Percentiles rank a stretch among this genome's conserved stretches.
Conservation (phyloP, 2,329 filamentous ascomycete genomes). For the Trichoderma guizhouense region DNA sequence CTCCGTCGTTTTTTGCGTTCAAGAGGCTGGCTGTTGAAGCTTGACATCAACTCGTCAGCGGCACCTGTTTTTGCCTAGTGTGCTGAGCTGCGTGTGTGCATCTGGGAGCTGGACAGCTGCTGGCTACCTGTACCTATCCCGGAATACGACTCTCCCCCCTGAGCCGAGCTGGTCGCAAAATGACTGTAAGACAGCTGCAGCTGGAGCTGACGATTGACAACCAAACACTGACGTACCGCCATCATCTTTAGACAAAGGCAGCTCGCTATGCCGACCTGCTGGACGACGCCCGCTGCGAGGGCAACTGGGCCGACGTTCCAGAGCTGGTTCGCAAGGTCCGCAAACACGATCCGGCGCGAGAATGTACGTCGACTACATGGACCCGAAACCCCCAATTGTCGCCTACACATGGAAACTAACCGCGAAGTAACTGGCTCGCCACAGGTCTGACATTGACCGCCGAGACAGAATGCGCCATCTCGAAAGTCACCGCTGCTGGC, state of each 20-base stretch:
- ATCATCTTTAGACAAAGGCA: slow-evolving; percentile 61
- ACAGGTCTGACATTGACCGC: slow-evolving; percentile 67
- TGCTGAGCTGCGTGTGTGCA: slow-evolving; percentile 21
- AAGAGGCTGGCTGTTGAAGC: not conserved
- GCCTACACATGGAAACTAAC: slow-evolving; percentile 9
- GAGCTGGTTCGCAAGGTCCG: slow-evolving; percentile 90
- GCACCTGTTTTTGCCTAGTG: not conserved
- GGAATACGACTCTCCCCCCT: not conserved
- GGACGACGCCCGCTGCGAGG: slow-evolving; percentile 82
- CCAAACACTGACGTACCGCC: slow-evolving; percentile 22
- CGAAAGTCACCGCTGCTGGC: slow-evolving; percentile 46
- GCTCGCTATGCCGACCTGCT: slow-evolving; percentile 77
- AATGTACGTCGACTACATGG: slow-evolving; percentile 58
- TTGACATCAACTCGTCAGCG: not conserved
- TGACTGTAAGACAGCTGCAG: slow-evolving; percentile 33
- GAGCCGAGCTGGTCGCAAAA: slow-evolving; percentile 32
- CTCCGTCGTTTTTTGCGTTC: not conserved
- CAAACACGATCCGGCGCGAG: slow-evolving; percentile 84
- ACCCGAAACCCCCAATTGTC: slow-evolving; percentile 21
- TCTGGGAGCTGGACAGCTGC: slow-evolving; percentile 24
- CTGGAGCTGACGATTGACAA: not conserved
- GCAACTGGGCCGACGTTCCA: slow-evolving; percentile 79
- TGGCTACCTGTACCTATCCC: slow-evolving; percentile 18
- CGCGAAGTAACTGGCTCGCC: not conserved
- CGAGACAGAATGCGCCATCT: slow-evolving; percentile 64